Conservation (phyloP, 768 basidiomycete genomes). For the Panaeolus papilionaceus region DNA sequence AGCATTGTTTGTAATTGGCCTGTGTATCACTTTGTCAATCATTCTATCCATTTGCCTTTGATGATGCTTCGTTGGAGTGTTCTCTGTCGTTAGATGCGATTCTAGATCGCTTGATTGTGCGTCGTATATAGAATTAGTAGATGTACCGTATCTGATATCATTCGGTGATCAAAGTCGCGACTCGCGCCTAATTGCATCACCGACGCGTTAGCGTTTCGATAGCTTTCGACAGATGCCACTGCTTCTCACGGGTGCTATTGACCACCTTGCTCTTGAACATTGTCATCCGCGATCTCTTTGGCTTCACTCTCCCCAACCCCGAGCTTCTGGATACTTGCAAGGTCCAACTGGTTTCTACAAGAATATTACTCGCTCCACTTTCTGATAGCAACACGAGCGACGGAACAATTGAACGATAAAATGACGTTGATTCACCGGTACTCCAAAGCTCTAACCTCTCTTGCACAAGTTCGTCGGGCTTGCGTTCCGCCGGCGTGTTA, state of each 20-base stretch:
- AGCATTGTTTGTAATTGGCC: too few species aligned
- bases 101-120: too few species aligned
- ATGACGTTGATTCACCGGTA: not conserved
- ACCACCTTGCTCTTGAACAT: not conserved
- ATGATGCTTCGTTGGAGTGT: too few species aligned
- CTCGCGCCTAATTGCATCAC: too few species aligned
- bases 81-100: too few species aligned
- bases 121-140: too few species aligned
- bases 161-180: too few species aligned
- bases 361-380: not conserved
- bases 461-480: not conserved
- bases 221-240: too few species aligned
- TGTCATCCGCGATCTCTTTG: not conserved
- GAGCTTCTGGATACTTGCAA: not conserved
- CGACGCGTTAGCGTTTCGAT: too few species aligned
- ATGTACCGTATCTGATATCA: too few species aligned
- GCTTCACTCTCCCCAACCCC: not conserved
- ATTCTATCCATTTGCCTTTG: too few species aligned
- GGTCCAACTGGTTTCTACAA: not conserved
- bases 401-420: not conserved
- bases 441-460: not conserved
- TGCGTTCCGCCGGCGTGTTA: not conserved
- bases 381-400: not conserved
- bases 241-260: not conserved
- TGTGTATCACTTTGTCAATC: too few species aligned